These are phyloP conservation scores for Fallopia convolvulus DNA, from an alignment of 148 eudicot species.

Conservation along the genomic window DNA sequence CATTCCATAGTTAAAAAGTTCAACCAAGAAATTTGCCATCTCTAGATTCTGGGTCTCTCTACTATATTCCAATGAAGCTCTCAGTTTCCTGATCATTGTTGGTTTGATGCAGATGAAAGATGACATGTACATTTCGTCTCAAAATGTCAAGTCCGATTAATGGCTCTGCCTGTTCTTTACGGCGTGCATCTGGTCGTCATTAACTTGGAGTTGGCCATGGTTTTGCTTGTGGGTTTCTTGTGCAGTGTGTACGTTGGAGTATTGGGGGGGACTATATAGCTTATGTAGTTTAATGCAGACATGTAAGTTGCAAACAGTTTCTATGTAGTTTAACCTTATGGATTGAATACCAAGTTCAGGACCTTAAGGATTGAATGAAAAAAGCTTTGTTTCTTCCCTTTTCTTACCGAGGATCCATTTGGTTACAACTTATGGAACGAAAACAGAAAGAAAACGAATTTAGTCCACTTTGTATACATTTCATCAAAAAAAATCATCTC, in stretches of 20 bases:
- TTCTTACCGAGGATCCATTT: not conserved
- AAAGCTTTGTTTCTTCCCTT: not conserved
- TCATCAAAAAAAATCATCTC: too few relatives aligned
- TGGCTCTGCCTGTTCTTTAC: not conserved
- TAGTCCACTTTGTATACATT: too few relatives aligned
- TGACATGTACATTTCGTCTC: conserved; percentile 22
- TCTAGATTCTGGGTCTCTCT: not conserved
- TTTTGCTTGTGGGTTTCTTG: conserved; percentile 8
- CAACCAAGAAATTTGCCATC: not conserved
- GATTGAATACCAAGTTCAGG: not conserved
- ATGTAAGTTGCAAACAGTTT: not conserved
- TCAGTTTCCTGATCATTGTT: not conserved
- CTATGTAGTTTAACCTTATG: not conserved
- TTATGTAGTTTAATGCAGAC: not conserved
- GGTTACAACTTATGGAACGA: too few relatives aligned
- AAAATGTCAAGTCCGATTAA: conserved; percentile 29
- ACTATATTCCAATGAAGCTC: not conserved
- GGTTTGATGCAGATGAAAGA: conserved; percentile 52
- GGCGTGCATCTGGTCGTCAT: not conserved
- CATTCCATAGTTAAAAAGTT: not conserved
- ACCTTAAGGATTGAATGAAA: not conserved
- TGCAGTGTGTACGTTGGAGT: conserved; percentile 1
- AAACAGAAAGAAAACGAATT: too few relatives aligned
- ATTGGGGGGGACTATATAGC: not conserved
- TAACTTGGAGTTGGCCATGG: not conserved